Conservation (phyloP, 2,329 filamentous ascomycete species). For the Verticillium isaacii region DNA sequence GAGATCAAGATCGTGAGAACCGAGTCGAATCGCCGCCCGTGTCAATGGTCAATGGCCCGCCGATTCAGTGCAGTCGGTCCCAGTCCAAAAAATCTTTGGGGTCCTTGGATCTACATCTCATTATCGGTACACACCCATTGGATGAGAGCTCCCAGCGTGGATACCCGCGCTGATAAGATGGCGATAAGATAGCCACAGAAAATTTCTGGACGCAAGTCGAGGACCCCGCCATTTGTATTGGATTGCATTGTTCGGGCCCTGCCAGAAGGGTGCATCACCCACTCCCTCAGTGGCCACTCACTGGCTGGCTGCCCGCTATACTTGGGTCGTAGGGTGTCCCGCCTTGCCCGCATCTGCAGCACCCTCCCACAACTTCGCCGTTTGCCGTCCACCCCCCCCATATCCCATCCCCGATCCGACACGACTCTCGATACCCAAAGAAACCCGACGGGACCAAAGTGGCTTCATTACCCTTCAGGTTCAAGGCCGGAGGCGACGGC, state of each 20-base stretch:
- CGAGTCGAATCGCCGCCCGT: background rate
- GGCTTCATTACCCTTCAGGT: conserved; percentile 76
- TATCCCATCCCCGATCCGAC: background rate
- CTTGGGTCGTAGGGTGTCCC: background rate
- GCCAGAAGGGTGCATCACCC: background rate
- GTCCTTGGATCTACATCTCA: background rate
- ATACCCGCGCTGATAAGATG: background rate
- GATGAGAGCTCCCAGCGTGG: background rate
- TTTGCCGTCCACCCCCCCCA: background rate
- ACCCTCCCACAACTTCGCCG: background rate
- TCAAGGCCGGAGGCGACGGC: conserved; percentile 72
- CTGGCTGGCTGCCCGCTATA: background rate
- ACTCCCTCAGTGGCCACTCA: background rate
- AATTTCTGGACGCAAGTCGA: conserved; percentile 1
- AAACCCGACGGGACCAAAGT: conserved; percentile 33
- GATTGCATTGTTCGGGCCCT: background rate
- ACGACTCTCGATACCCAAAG: background rate
- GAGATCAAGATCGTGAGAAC: background rate
- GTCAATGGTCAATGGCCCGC: background rate
- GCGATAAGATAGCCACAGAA: conserved; percentile 11
- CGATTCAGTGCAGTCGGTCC: background rate
- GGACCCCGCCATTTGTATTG: conserved; percentile 5
- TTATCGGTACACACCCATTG: conserved; percentile 2
- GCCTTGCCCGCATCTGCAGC: background rate
- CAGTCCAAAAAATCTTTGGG: background rate